These are phyloP conservation scores for Colletotrichum melonis DNA, from an alignment of 2,329 filamentous ascomycete species.

Conservation along the genomic window DNA sequence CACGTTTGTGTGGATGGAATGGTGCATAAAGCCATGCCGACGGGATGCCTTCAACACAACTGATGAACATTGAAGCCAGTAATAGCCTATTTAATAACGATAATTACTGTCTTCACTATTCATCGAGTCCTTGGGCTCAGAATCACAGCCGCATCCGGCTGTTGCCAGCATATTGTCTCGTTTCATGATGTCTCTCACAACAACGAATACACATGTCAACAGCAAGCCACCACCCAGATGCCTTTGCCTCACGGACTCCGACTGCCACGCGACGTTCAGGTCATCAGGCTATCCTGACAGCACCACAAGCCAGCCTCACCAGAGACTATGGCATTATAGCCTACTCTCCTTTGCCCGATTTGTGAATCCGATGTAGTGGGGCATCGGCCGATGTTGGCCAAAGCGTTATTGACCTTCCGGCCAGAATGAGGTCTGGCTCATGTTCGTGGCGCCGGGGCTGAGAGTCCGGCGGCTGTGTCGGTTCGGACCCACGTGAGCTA, in stretches of 20 bases:
- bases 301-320: not conserved
- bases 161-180: not conserved
- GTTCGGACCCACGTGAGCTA: not conserved
- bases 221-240: not conserved
- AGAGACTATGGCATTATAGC: not conserved
- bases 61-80: not conserved
- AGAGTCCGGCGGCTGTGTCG: not conserved
- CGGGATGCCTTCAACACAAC: not conserved
- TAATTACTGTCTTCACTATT: not conserved
- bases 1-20: not conserved
- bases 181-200: not conserved
- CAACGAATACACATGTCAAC: not conserved
- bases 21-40: not conserved
- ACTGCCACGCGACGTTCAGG: conserved; percentile 1
- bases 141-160: not conserved
- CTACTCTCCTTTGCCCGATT: not conserved
- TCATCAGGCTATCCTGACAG: conserved; percentile 6
- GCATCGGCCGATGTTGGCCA: not conserved
- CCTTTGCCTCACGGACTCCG: not conserved
- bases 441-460: conserved; percentile 1
- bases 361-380: too few species aligned
- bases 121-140: not conserved
- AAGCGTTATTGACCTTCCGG: not conserved
- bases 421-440: not conserved
- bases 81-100: not conserved